Percentiles rank a stretch among this genome's conserved stretches.
Conservation (phyloP, 1,284 basidiomycete species). For the Trichosporon sp. region DNA sequence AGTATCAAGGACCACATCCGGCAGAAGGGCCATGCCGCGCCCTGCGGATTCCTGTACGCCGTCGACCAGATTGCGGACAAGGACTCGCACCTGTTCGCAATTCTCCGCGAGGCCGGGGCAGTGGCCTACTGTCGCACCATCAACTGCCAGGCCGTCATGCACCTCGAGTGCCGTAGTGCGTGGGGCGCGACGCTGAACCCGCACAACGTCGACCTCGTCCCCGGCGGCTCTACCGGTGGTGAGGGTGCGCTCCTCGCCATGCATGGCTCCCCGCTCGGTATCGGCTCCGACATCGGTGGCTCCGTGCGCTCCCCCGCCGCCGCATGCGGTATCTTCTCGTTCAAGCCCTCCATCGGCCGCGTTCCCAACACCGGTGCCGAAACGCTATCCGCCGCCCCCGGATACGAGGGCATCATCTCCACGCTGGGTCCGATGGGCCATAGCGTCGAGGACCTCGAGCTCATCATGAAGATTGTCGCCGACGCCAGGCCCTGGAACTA, state of each 20-base stretch:
- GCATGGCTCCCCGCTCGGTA: constrained; percentile 63
- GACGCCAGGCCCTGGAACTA: constrained; percentile 65
- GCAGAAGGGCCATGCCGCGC: constrained; percentile 49
- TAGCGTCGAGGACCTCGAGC: constrained; percentile 63
- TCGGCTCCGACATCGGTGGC: constrained; percentile 61
- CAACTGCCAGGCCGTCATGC: constrained; percentile 55
- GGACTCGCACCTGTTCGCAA: constrained; percentile 34
- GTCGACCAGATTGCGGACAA: constrained; percentile 24
- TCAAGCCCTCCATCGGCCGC: constrained; percentile 49
- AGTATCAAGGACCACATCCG: constrained; percentile 62
- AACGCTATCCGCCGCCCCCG: constrained; percentile 28
- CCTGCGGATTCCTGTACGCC: constrained; percentile 28
- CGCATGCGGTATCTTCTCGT: constrained; percentile 51
- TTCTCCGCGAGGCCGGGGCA: constrained; percentile 72
- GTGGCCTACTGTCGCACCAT: constrained; percentile 77
- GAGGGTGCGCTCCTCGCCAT: constrained; percentile 68
- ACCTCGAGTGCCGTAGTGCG: constrained; percentile 29
- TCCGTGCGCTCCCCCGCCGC: constrained; percentile 39
- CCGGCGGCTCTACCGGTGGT: constrained; percentile 67
- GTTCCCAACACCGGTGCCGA: constrained; percentile 49
- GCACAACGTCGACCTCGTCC: constrained; percentile 53
- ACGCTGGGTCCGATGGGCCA: constrained; percentile 65
- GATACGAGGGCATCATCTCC: constrained; percentile 46
- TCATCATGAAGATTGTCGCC: constrained; percentile 61
- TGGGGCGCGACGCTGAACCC: constrained; percentile 53